phyloP scores from a whole-genome alignment of 345 rosid genomes.

The Mangifera indica region DNA sequence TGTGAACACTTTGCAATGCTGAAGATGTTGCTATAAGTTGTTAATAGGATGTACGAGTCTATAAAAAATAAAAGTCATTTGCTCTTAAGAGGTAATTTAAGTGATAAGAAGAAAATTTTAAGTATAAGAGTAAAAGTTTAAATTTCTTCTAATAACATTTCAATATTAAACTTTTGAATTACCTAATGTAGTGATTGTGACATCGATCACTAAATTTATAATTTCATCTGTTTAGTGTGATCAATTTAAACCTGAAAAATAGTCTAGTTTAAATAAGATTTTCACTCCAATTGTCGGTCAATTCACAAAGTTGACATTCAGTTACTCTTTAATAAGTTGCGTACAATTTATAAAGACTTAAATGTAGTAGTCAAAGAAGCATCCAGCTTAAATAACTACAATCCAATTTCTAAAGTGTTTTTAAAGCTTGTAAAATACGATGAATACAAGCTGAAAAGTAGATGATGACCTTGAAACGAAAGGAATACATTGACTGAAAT shows the following conservation, averaged over 20 bases:
- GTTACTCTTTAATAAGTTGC: neutral
- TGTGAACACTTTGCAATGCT: neutral
- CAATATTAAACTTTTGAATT: too few species aligned
- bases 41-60: neutral
- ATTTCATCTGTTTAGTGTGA: too few species aligned
- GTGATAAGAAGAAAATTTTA: too few species aligned
- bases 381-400: neutral
- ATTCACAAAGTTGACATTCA: neutral
- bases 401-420: neutral
- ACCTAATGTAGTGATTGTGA: too few species aligned
- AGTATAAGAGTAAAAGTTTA: too few species aligned
- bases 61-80: neutral
- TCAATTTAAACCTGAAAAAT: too few species aligned
- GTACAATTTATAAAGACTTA: neutral
- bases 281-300: too few species aligned
- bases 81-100: too few species aligned
- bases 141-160: too few species aligned
- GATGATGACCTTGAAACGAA: too few species aligned
- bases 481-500: slow-evolving; percentile 24
- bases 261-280: too few species aligned
- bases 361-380: slow-evolving; percentile 9
- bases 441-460: slow-evolving; percentile 13
- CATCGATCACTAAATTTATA: too few species aligned
- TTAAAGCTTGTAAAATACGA: neutral
- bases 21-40: neutral